Evolutionary conservation across 108 stramenopile species (phyloP).

Genomic region (Asterionellopsis glacialis): DNA sequence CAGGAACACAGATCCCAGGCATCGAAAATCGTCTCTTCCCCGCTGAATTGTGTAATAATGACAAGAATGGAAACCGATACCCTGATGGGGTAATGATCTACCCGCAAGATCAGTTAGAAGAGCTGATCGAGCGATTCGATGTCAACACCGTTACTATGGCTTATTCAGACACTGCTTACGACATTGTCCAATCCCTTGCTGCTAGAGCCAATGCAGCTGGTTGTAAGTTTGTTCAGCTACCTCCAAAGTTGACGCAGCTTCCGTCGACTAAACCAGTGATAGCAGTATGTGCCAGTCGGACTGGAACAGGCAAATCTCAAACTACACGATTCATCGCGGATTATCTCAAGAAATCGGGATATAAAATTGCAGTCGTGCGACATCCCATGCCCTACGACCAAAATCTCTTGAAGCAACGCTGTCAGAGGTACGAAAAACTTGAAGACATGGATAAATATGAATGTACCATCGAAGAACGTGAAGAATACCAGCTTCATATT

Average conservation of each 20-base stretch:
- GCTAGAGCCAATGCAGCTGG: constrained; percentile 38
- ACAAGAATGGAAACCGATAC: constrained; percentile 38
- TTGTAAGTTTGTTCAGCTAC: constrained; percentile 43
- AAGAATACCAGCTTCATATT: constrained; percentile 47
- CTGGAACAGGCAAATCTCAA: constrained; percentile 37
- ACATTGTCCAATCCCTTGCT: constrained; percentile 38
- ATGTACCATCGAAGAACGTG: constrained; percentile 50
- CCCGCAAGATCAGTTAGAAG: constrained; percentile 30
- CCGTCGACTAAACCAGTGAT: constrained; percentile 37
- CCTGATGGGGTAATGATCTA: constrained; percentile 42
- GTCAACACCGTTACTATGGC: constrained; percentile 18
- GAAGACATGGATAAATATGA: constrained; percentile 50
- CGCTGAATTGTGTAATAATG: constrained; percentile 38
- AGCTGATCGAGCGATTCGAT: constrained; percentile 31
- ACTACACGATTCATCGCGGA: constrained; percentile 35
- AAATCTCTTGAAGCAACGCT: constrained; percentile 30
- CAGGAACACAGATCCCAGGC: constrained; percentile 35
- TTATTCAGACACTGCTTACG: constrained; percentile 27
- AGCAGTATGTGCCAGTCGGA: constrained; percentile 38
- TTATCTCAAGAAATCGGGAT: constrained; percentile 22
- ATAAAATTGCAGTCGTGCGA: constrained; percentile 33
- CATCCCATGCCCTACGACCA: constrained; percentile 55
- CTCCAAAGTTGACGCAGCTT: constrained; percentile 33
- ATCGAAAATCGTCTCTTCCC: constrained; percentile 34
- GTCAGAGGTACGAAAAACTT: constrained; percentile 39